Conservation (phyloP, 2,329 filamentous ascomycete genomes). For the Escovopsis weberi region DNA sequence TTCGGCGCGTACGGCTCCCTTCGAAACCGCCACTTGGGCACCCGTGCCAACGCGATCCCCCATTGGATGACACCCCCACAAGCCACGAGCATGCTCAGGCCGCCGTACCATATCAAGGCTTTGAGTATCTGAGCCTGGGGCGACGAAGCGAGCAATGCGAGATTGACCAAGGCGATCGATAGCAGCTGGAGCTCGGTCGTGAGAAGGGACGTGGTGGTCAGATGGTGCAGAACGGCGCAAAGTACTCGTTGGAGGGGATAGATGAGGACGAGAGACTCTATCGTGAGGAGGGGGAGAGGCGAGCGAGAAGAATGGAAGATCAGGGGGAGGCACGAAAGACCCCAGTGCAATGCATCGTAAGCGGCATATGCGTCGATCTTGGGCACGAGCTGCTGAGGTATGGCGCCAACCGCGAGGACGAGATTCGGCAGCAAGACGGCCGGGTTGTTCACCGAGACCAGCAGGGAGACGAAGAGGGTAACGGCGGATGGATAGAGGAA, state of each 20-base stretch:
- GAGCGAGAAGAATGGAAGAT: slow-evolving; percentile 12
- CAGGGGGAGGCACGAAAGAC: slow-evolving; percentile 57
- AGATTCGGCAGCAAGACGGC: slow-evolving; percentile 61
- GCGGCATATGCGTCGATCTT: slow-evolving; percentile 40
- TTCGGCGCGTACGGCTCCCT: slow-evolving; percentile 29
- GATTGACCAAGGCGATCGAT: slow-evolving; percentile 66
- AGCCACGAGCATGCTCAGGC: slow-evolving; percentile 56
- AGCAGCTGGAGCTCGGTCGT: slow-evolving; percentile 78
- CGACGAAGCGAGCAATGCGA: slow-evolving; percentile 62
- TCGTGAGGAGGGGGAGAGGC: slow-evolving; percentile 23
- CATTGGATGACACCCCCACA: slow-evolving; percentile 65
- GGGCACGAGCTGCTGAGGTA: slow-evolving; percentile 62
- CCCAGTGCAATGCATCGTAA: slow-evolving; percentile 63
- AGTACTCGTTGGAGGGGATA: slow-evolving; percentile 77
- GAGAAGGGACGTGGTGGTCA: slow-evolving; percentile 80
- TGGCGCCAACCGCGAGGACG: slow-evolving; percentile 61
- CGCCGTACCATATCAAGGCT: slow-evolving; percentile 72
- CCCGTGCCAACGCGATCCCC: slow-evolving; percentile 73
- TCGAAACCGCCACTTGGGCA: slow-evolving; percentile 82
- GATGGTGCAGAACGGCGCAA: slow-evolving; percentile 56
- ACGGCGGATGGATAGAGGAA: slow-evolving; percentile 73
- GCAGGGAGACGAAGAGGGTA: slow-evolving; percentile 61
- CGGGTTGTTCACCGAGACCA: slow-evolving; percentile 49
- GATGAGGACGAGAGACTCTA: slow-evolving; percentile 48
- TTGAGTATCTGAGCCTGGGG: slow-evolving; percentile 79